Evolutionary conservation across 2,329 filamentous ascomycete genomes (phyloP).

Genomic region (Neoarthrinium moseri): DNA sequence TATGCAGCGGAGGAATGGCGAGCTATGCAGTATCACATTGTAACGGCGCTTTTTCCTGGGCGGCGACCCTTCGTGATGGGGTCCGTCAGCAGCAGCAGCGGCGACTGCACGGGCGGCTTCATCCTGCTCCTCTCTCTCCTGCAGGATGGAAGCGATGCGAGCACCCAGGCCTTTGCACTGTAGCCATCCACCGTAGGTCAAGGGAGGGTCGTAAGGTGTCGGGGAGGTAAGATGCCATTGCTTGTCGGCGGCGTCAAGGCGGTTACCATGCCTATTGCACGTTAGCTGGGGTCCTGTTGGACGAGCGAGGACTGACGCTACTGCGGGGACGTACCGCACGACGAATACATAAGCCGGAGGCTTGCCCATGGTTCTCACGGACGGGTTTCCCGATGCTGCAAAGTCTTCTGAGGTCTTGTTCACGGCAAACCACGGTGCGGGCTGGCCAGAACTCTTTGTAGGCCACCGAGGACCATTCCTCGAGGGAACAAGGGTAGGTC

Average conservation of each 20-base stretch:
- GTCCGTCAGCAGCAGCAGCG: constrained; percentile 15
- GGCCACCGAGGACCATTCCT: no score
- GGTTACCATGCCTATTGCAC: constrained; percentile 73
- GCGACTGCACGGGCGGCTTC: constrained; percentile 36
- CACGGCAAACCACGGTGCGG: no score
- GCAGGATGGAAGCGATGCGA: constrained; percentile 74
- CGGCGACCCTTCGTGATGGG: no score
- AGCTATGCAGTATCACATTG: constrained; percentile 84
- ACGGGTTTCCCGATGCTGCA: no score
- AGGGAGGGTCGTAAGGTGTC: constrained; percentile 90
- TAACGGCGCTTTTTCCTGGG: constrained; percentile 60
- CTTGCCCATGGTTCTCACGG: constrained; percentile 43
- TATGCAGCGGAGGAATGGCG: constrained; percentile 89
- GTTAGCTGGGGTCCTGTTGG: constrained; percentile 3
- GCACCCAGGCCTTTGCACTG: constrained; percentile 80
- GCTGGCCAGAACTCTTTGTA: no score
- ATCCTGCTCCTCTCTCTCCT: constrained; percentile 47
- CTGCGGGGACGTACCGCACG: constrained; percentile 38
- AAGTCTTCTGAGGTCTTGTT: no score
- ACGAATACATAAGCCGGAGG: constrained; percentile 50
- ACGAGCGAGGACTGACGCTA: not conserved
- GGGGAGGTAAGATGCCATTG: constrained; percentile 92
- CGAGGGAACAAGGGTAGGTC: no score
- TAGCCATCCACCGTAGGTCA: constrained; percentile 92
- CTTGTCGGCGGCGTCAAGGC: constrained; percentile 91